Conservation (phyloP, 1,284 basidiomycete genomes). For the Fomitopsis betulina region DNA sequence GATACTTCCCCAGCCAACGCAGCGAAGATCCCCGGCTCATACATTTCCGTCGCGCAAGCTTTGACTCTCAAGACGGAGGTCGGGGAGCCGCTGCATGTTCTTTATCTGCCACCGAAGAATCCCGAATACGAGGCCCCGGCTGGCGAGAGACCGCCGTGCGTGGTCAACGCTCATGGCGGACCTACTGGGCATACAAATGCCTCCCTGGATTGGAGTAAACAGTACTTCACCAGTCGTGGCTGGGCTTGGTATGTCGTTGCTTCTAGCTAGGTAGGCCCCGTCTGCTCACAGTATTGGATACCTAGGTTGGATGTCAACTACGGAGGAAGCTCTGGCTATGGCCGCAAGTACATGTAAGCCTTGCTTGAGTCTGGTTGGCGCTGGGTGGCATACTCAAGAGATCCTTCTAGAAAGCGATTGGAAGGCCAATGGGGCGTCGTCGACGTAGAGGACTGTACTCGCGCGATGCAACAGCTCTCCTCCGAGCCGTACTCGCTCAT, state of each 20-base stretch:
- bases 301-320: constrained; percentile 68
- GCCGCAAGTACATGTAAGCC: constrained; percentile 47
- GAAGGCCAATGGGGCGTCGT: constrained; percentile 62
- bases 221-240: constrained; percentile 67
- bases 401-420: constrained; percentile 44
- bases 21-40: constrained; percentile 23
- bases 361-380: background rate
- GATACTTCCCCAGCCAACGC: constrained; percentile 15
- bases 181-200: constrained; percentile 48
- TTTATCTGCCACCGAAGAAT: constrained; percentile 62
- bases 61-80: constrained; percentile 35
- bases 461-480: constrained; percentile 45
- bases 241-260: constrained; percentile 47
- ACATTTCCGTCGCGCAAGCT: constrained; percentile 42
- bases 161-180: constrained; percentile 63
- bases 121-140: constrained; percentile 47
- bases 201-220: constrained; percentile 45
- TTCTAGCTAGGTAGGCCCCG: too few species aligned
- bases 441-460: constrained; percentile 59
- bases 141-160: constrained; percentile 58
- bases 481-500: constrained; percentile 38
- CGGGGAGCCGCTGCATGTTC: constrained; percentile 44
- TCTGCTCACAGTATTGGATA: background rate
- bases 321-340: constrained; percentile 65
- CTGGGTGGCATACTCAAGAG: background rate